These are phyloP conservation scores for Berberis vulgaris DNA, from an alignment of 164 flowering plant genomes.

Conservation along the genomic window DNA sequence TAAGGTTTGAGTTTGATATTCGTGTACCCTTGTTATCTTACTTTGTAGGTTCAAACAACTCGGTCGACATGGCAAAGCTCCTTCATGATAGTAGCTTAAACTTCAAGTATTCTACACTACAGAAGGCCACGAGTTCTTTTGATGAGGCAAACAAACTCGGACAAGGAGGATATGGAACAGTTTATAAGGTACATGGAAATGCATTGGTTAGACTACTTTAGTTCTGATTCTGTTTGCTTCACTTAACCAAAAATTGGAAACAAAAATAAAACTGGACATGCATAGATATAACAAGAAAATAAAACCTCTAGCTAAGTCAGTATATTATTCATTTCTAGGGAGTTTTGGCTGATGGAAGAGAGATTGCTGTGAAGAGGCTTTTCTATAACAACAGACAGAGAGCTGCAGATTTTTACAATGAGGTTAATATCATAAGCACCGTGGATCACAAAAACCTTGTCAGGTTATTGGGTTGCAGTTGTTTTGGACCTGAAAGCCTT, in stretches of 20 bases:
- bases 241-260: no score
- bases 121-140: constrained; percentile 36
- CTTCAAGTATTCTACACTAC: constrained; percentile 34
- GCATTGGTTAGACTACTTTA: not conserved
- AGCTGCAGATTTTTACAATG: constrained; percentile 24
- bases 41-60: constrained; percentile 38
- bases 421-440: constrained; percentile 33
- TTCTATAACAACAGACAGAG: constrained; percentile 13
- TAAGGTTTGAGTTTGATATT: not conserved
- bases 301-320: not conserved
- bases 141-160: constrained; percentile 31
- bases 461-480: constrained; percentile 38
- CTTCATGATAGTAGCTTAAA: constrained; percentile 56
- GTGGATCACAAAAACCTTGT: constrained; percentile 41
- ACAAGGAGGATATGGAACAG: constrained; percentile 42
- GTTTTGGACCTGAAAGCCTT: constrained; percentile 21
- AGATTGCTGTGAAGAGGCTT: constrained; percentile 42
- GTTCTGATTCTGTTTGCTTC: no score
- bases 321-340: constrained; percentile 21
- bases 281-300: not conserved
- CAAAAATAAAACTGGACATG: no score
- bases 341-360: constrained; percentile 39
- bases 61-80: constrained; percentile 35
- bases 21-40: not conserved
- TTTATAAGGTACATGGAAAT: constrained; percentile 1